A percentile compares a stretch with the other conserved stretches of the same genome.
These are phyloP conservation scores for Reticulascus tulasneorum DNA, from an alignment of 2,329 filamentous ascomycete species.

Conservation along the genomic window DNA sequence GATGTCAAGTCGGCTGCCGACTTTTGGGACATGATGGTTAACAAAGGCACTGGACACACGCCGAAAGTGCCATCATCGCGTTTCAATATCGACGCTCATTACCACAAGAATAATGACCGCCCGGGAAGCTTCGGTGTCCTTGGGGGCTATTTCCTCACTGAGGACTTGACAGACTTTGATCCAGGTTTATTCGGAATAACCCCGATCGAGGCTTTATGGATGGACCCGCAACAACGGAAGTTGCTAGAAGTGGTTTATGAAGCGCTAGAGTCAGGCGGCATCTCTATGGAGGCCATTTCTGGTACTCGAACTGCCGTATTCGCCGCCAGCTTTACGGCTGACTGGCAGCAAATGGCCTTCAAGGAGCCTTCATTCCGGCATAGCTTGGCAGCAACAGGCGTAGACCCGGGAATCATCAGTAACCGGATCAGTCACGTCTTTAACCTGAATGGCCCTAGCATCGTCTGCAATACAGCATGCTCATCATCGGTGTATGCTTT, in stretches of 20 bases:
- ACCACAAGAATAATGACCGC: slow-evolving; percentile 13
- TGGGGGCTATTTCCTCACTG: slow-evolving; percentile 23
- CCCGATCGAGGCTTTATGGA: slow-evolving; percentile 30
- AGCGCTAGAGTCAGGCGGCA: slow-evolving; percentile 33
- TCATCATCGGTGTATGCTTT: slow-evolving; percentile 29
- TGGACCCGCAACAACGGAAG: slow-evolving; percentile 39
- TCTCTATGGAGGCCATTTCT: slow-evolving; percentile 21
- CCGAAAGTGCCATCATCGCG: slow-evolving; percentile 15
- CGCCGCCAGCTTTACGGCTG: slow-evolving; percentile 20
- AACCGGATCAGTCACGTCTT: slow-evolving; percentile 34
- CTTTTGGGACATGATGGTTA: slow-evolving; percentile 28
- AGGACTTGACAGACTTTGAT: slow-evolving; percentile 27
- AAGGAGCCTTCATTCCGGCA: slow-evolving; percentile 11
- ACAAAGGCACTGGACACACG: neutral
- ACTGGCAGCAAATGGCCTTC: slow-evolving; percentile 17
- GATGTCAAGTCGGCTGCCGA: slow-evolving; percentile 23
- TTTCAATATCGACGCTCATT: slow-evolving; percentile 20
- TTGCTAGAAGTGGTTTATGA: slow-evolving; percentile 38
- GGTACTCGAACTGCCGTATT: slow-evolving; percentile 24
- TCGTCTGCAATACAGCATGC: slow-evolving; percentile 31
- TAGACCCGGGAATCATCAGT: slow-evolving; percentile 29
- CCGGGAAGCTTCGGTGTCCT: slow-evolving; percentile 17
- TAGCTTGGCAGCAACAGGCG: slow-evolving; percentile 20
- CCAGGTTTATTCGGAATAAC: slow-evolving; percentile 34
- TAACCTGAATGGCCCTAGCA: slow-evolving; percentile 30